Percentiles rank a stretch among this genome's conserved stretches.
phyloP scores from a whole-genome alignment of 2,329 filamentous ascomycete species.

The Aspergillus clavatus region DNA sequence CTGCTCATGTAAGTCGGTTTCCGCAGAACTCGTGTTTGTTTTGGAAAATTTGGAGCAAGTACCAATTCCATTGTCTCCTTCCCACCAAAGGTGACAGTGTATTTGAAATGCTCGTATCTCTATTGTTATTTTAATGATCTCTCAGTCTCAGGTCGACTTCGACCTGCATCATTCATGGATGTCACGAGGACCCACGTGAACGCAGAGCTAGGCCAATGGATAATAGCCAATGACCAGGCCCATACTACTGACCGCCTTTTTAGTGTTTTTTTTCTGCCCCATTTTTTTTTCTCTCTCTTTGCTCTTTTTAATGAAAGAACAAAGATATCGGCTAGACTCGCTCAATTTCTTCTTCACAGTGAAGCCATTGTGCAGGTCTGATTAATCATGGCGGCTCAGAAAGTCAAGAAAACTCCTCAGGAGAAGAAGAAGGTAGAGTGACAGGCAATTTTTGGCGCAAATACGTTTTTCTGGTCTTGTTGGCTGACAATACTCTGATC shows the following conservation, averaged over 20 bases:
- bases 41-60: too few species aligned
- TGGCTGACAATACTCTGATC: conserved; percentile 10
- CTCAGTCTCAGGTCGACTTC: too few species aligned
- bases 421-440: conserved; percentile 20
- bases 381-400: conserved; percentile 25
- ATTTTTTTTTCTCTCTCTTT: conserved; percentile 22
- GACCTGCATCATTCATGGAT: conserved; percentile 2
- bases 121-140: too few species aligned
- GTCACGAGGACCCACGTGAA: conserved; percentile 16
- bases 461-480: not conserved
- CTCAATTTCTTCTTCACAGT: conserved; percentile 6
- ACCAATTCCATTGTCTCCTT: too few species aligned
- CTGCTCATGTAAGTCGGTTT: too few species aligned
- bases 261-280: conserved; percentile 16
- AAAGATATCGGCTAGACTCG: not conserved
- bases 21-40: too few species aligned
- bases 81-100: too few species aligned
- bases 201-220: not conserved
- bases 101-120: too few species aligned
- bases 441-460: not conserved
- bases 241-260: conserved; percentile 21
- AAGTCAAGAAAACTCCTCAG: conserved; percentile 22
- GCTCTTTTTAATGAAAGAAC: conserved; percentile 14
- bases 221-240: conserved; percentile 18
- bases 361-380: not conserved